Evolutionary conservation across 805 yeast genomes (phyloP), one percentile per base, ranked within the genome.

Genomic region (Nakazawaea wickerhamii): DNA sequence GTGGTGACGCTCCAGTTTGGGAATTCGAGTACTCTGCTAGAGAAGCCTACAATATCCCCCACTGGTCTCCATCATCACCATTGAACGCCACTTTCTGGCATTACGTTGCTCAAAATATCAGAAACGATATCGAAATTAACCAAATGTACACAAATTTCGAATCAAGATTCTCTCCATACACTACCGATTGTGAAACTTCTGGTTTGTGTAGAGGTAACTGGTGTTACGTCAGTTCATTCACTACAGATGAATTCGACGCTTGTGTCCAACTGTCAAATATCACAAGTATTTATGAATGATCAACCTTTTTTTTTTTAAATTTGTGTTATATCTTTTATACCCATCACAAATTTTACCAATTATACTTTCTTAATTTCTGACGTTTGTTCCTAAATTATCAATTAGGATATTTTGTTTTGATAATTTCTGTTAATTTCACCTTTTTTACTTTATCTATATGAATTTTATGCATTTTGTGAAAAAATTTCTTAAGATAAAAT

Each of bases 61-160:
- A 63, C 13, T 82, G 89, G 89, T 85, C 87, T 14, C 49, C 41
- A 10, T 50, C 58, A 9, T 64, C 81, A 13, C 84, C 87, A 10
- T 68, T 81, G 53, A 81, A 81, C 53, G 88, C 79, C 15, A 71
- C 79, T 14, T 81, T 79, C 66, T 79, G 88, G 88, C 78, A 79
- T 53, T 40, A 49, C 21, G 81, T 79, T 14, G 73, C 81, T 3
- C 57, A 63, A 22, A 59, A 61, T 30, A 64, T 81, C 49, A 63
- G 65, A 35, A 53, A 58, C 36, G 61, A 73, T 49, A 61, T 65
- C 27, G 66, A 58, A 2, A 59, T 66, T 49, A 68, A 79, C 40
- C 84, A 78, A 50, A 31, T 46, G 14, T 82, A 75, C 58, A 63
- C 71, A 31, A 65, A 69, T 45, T 62, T 59, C 41, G 69, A 77